Percentiles rank a stretch among this genome's conserved stretches.
phyloP scores from a whole-genome alignment of 192 early-diverging fungal species.

The Podila clonocystis region DNA sequence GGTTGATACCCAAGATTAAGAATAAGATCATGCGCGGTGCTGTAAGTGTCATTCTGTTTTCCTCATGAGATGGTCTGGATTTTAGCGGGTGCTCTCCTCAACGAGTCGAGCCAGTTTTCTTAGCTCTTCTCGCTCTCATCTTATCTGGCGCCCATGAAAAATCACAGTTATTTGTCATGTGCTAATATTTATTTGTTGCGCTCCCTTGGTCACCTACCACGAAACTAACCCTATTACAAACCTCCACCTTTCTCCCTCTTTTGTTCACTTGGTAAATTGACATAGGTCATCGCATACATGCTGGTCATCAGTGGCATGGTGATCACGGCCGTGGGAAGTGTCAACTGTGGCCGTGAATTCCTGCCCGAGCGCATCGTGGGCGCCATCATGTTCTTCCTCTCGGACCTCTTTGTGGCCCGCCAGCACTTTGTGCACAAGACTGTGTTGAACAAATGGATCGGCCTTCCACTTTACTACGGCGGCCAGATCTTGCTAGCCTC shows the following conservation, averaged over 20 bases:
- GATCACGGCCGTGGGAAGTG: conserved; percentile 31
- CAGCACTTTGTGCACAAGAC: conserved; percentile 44
- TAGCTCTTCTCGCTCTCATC: too few relatives aligned
- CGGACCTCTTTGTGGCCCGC: conserved; percentile 42
- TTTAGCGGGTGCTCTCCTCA: not conserved
- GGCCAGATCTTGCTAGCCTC: conserved; percentile 40
- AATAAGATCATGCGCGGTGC: conserved; percentile 46
- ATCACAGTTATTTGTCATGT: too few relatives aligned
- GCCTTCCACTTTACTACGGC: conserved; percentile 45
- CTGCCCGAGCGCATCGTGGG: conserved; percentile 37
- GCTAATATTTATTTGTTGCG: too few relatives aligned
- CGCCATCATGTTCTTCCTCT: conserved; percentile 43
- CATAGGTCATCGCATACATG: conserved; percentile 39
- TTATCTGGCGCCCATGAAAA: too few relatives aligned
- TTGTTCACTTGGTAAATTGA: not conserved
- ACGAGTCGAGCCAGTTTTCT: too few relatives aligned
- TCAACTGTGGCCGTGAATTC: conserved; percentile 16
- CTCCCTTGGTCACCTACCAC: too few relatives aligned
- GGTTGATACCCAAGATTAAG: conserved; percentile 50
- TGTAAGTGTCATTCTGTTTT: conserved; percentile 12
- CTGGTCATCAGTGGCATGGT: conserved; percentile 45
- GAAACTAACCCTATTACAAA: too few relatives aligned
- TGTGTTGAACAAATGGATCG: conserved; percentile 41
- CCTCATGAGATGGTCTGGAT: not conserved
- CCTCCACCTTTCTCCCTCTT: not conserved